These are phyloP conservation scores for Fusarium austroafricanum DNA, from an alignment of 2,329 filamentous ascomycete genomes.

Conservation along the genomic window DNA sequence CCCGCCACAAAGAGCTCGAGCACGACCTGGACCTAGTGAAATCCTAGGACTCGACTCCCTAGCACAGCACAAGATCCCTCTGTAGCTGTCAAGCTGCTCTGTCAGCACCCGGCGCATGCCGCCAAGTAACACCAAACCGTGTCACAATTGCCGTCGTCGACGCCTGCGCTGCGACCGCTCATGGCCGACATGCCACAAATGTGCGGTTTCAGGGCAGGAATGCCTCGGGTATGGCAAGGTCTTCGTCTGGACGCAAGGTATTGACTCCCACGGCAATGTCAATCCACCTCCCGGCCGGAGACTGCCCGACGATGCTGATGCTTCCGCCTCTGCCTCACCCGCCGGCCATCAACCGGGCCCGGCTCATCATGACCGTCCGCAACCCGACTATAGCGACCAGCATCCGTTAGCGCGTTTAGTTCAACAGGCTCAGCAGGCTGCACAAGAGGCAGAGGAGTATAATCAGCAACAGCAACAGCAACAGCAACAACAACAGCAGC, in stretches of 20 bases:
- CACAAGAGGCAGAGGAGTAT: conserved; percentile 32
- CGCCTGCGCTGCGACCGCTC: conserved; percentile 72
- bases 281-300: conserved; percentile 47
- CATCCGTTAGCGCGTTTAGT: conserved; percentile 36
- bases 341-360: conserved; percentile 3
- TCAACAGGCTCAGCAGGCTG: conserved; percentile 29
- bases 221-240: conserved; percentile 72
- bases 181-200: conserved; percentile 69
- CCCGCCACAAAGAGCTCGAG: conserved; percentile 35
- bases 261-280: conserved; percentile 62
- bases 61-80: conserved; percentile 17
- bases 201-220: conserved; percentile 63
- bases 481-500: conserved; percentile 5
- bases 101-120: conserved; percentile 49
- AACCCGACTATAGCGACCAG: conserved; percentile 37
- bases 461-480: conserved; percentile 18
- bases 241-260: conserved; percentile 68
- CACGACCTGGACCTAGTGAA: conserved; percentile 33
- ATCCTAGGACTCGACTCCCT: conserved; percentile 22
- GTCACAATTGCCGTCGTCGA: conserved; percentile 71
- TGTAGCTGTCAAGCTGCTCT: conserved; percentile 39
- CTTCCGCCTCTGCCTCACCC: conserved; percentile 22
- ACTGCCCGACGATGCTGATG: conserved; percentile 36
- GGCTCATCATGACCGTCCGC: conserved; percentile 14
- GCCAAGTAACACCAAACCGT: conserved; percentile 58